Conservation (phyloP, 2,329 filamentous ascomycete genomes). For the Clonostachys solani region DNA sequence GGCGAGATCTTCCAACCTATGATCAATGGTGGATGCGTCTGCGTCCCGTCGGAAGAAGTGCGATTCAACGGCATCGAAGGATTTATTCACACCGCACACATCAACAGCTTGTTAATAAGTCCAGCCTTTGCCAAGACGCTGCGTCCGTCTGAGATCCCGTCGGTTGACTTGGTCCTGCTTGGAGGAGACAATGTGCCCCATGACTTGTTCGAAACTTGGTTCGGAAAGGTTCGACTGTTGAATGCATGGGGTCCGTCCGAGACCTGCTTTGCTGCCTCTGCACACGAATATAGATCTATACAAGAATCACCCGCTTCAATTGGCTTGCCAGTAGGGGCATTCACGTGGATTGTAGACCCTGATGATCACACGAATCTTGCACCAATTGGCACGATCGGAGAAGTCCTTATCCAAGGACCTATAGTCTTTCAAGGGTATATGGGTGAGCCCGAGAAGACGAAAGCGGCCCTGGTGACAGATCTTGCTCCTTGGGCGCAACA, state of each 20-base stretch:
- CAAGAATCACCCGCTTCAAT: conserved; percentile 1
- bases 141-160: neutral
- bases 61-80: neutral
- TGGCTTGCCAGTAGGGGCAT: neutral
- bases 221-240: conserved; percentile 1
- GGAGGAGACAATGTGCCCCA: conserved; percentile 3
- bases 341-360: conserved; percentile 6
- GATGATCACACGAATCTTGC: conserved; percentile 2
- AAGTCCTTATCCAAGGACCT: conserved; percentile 17
- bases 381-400: conserved; percentile 6
- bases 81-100: neutral
- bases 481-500: conserved; percentile 8
- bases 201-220: conserved; percentile 5
- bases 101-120: neutral
- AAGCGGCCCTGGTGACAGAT: conserved; percentile 11
- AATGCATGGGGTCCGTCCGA: conserved; percentile 5
- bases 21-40: conserved; percentile 32
- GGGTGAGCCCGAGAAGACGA: conserved; percentile 21
- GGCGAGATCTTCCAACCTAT: conserved; percentile 41
- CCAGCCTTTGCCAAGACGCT: neutral
- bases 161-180: conserved; percentile 1
- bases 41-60: conserved; percentile 26
- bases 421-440: conserved; percentile 37
- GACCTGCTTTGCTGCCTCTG: conserved; percentile 1
- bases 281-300: neutral